A percentile compares a stretch with the other conserved stretches of the same genome.
These are phyloP conservation scores for Candida sithepensis DNA, from an alignment of 805 yeast genomes.

Conservation along the genomic window DNA sequence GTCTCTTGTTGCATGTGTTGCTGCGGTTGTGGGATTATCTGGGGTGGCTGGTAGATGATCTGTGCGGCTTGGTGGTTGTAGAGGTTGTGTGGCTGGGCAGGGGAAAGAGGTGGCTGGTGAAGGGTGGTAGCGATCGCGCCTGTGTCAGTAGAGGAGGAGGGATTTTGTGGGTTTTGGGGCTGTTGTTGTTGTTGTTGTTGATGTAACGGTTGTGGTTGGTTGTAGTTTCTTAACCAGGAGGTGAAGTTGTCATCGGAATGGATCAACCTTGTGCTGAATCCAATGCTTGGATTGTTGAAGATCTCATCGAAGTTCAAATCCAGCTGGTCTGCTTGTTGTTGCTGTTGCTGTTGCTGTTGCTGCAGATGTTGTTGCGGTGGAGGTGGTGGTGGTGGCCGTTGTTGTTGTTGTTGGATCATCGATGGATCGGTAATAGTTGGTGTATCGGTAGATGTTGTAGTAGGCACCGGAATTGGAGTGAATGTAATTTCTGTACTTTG, in stretches of 20 bases:
- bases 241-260: slow-evolving; percentile 33
- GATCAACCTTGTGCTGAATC: slow-evolving; percentile 35
- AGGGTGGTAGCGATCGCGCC: too few species aligned
- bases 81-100: too few species aligned
- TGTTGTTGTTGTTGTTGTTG: too few species aligned
- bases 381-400: not conserved
- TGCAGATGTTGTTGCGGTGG: not conserved
- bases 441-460: too few species aligned
- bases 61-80: too few species aligned
- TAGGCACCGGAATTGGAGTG: too few species aligned
- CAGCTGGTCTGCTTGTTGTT: slow-evolving; percentile 2
- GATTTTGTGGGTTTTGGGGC: too few species aligned
- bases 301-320: slow-evolving; percentile 28
- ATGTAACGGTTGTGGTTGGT: not conserved
- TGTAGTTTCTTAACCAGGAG: slow-evolving; percentile 10
- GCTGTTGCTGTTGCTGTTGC: not conserved
- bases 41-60: too few species aligned
- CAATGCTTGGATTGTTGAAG: slow-evolving; percentile 26
- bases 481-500: not conserved
- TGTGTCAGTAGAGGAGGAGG: too few species aligned
- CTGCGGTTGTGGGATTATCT: too few species aligned
- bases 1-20: slow-evolving; percentile 1
- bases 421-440: not conserved
- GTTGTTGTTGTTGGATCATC: not conserved
- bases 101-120: too few species aligned